Conservation (phyloP, 2,329 filamentous ascomycete species). For the Proliferodiscus dingleyae region DNA sequence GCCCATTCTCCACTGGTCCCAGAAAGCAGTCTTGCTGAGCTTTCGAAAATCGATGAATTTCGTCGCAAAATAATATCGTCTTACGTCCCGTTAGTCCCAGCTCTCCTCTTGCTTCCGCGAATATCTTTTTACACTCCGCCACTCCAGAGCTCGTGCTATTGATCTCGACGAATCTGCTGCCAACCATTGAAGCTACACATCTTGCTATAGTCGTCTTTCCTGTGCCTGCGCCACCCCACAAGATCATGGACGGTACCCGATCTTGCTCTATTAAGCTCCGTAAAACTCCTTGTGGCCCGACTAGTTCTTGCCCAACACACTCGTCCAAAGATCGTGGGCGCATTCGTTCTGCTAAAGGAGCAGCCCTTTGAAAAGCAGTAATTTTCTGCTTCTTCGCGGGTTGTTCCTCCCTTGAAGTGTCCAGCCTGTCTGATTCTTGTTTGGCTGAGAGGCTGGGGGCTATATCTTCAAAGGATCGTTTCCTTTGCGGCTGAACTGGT, state of each 20-base stretch:
- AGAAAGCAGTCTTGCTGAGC: slow-evolving; percentile 93
- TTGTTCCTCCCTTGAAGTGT: slow-evolving; percentile 15
- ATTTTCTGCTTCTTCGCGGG: slow-evolving; percentile 62
- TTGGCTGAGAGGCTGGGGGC: not conserved
- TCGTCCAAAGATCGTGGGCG: slow-evolving; percentile 73
- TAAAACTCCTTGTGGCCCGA: slow-evolving; percentile 78
- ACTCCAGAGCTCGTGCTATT: slow-evolving; percentile 89
- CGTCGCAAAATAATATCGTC: slow-evolving; percentile 96
- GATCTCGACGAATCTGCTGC: slow-evolving; percentile 87
- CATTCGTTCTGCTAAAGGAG: slow-evolving; percentile 91
- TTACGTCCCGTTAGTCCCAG: slow-evolving; percentile 75
- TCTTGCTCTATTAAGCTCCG: slow-evolving; percentile 81
- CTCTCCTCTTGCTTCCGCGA: slow-evolving; percentile 78
- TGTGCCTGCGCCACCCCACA: slow-evolving; percentile 80
- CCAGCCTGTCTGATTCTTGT: slow-evolving; percentile 12
- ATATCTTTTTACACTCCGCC: slow-evolving; percentile 87
- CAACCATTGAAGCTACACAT: slow-evolving; percentile 78
- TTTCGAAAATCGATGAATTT: slow-evolving; percentile 58
- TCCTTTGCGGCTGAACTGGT: slow-evolving; percentile 21
- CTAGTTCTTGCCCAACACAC: slow-evolving; percentile 89
- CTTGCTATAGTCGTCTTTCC: slow-evolving; percentile 91
- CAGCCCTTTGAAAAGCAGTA: slow-evolving; percentile 59
- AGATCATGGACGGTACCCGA: slow-evolving; percentile 86
- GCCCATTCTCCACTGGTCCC: slow-evolving; percentile 84
- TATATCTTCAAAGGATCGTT: slow-evolving; percentile 31